phyloP scores from a whole-genome alignment of 768 basidiomycete species.

The Erythrobasidium yunnanense region DNA sequence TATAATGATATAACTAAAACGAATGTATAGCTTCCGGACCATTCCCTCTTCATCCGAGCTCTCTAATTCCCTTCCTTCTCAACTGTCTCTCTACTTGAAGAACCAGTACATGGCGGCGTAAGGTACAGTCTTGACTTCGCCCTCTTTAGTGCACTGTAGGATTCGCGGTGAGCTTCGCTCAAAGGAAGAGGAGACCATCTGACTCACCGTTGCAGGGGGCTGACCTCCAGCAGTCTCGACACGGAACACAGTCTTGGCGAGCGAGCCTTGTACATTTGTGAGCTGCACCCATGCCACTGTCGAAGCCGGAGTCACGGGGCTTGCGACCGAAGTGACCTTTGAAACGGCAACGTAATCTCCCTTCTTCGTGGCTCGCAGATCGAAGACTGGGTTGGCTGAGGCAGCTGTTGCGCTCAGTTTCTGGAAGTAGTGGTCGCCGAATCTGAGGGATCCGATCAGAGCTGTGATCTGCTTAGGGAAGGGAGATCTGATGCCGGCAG shows the following conservation, averaged over 20 bases:
- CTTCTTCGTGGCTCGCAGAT: constrained; percentile 43
- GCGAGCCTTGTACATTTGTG: constrained; percentile 45
- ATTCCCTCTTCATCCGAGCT: neutral
- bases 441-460: constrained; percentile 33
- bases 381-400: constrained; percentile 53
- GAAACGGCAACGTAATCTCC: constrained; percentile 49
- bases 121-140: constrained; percentile 34
- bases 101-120: constrained; percentile 38
- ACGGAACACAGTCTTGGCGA: constrained; percentile 49
- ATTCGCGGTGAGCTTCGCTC: neutral
- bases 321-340: constrained; percentile 45
- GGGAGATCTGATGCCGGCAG: neutral
- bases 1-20: neutral
- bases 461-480: neutral
- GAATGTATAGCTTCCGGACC: neutral
- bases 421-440: constrained; percentile 55
- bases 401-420: constrained; percentile 43
- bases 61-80: neutral
- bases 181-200: no score
- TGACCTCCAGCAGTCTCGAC: constrained; percentile 51
- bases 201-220: constrained; percentile 46
- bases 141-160: constrained; percentile 39
- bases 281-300: constrained; percentile 55
- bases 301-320: constrained; percentile 42
- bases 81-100: constrained; percentile 1